A percentile compares a stretch with the other conserved stretches of the same genome.
Evolutionary conservation across 2,329 filamentous ascomycete genomes (phyloP).

Genomic region (Neonectria faginata): DNA sequence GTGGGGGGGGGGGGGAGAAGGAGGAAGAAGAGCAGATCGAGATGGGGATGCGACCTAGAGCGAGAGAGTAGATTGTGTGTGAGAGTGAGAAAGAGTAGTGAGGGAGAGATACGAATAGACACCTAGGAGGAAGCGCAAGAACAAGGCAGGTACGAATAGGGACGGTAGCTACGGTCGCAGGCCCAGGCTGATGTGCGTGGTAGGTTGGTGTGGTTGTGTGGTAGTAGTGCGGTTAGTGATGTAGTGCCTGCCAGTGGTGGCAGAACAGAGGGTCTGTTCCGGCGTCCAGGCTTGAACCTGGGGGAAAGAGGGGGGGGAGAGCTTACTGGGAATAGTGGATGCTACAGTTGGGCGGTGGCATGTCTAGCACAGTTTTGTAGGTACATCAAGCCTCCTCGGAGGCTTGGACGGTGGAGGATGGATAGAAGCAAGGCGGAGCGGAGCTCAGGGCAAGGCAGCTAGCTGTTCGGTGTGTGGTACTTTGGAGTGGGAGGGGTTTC

Average conservation of each 20-base stretch:
- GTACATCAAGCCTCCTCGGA: neutral
- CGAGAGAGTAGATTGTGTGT: neutral
- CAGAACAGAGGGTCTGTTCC: constrained; percentile 28
- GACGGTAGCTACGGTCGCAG: constrained; percentile 22
- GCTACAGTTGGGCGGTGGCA: constrained; percentile 24
- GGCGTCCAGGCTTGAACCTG: constrained; percentile 29
- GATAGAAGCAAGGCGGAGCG: constrained; percentile 8
- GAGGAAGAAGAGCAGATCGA: neutral
- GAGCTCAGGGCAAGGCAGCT: constrained; percentile 12
- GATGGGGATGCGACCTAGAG: constrained; percentile 4
- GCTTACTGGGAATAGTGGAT: constrained; percentile 26
- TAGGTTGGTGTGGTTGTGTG: constrained; percentile 19
- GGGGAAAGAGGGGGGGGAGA: constrained; percentile 24
- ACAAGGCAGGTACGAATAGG: constrained; percentile 16
- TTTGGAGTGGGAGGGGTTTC: neutral
- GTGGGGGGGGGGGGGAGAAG: constrained; percentile 3
- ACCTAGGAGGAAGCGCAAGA: constrained; percentile 18
- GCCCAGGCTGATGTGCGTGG: constrained; percentile 26
- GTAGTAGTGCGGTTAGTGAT: constrained; percentile 15
- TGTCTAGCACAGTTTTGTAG: constrained; percentile 20
- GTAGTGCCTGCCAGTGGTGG: constrained; percentile 15
- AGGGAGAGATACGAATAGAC: constrained; percentile 5
- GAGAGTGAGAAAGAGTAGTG: constrained; percentile 6
- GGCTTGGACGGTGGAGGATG: constrained; percentile 1
- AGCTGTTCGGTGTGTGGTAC: neutral